Base-by-base conservation (phyloP, 768 basidiomycete species). In the Lepiota subincarnata region DNA sequence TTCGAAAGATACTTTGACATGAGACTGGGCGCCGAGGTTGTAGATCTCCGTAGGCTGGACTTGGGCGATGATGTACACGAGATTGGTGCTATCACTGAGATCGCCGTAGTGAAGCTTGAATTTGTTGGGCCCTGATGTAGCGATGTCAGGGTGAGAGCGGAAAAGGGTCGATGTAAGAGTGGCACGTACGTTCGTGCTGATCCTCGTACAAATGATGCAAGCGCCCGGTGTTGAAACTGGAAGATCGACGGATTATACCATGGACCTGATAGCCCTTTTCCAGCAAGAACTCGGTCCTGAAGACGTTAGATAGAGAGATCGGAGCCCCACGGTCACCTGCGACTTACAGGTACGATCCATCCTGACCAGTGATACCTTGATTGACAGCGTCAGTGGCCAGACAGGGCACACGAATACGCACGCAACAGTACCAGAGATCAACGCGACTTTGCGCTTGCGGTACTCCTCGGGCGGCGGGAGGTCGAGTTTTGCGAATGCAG, bases 1-100 rank as follows among this genome's bases (percentile, higher is more conserved):
- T 71, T 98, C 96, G 69, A 98, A 98, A 22, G 94, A 97, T 59
- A 98, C 95, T 71, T 98, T 98, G 76, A 98, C 95, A 74, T 98
- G 95, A 39, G 91, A 93, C 70, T 98, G 95, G 13, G 95, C 95
- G 41, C 93, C 95, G 48, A 98, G 86, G 70, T 98, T 98, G 82
- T 97, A 98, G 56, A 98, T 87, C 72, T 98, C 96, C 18, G 92
- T 87, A 1, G 95, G 95, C 68, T 89, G 89, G 51, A 97, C 93
- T 62, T 92, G 86, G 2, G 96, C 88, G 67, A 98, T 87, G 74
- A 98, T 88, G 72, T 94, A 94, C 41, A 97, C 95, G 57, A 98
- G 84, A 68, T 98, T 98, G 64, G 95, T 97, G 71, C 89, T 92
- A 75, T 98, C 95, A 63, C 89, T 87, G 64, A 96, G 78, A 73